These are phyloP conservation scores for Tricholoma flavovirens DNA, from an alignment of 768 basidiomycete species.

Conservation along the genomic window DNA sequence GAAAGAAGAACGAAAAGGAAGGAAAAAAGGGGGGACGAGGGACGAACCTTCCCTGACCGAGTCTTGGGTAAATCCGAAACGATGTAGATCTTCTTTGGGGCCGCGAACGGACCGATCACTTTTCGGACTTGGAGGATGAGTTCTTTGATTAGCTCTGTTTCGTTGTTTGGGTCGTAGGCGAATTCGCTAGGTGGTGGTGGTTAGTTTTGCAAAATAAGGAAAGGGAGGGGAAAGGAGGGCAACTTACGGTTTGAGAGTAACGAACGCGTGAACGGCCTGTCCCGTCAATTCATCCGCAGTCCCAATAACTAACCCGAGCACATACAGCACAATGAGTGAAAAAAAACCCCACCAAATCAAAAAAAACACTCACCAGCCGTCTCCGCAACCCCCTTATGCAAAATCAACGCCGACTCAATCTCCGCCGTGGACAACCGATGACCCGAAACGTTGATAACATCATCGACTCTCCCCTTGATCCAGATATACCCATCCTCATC, in stretches of 20 bases:
- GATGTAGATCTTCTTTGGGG: constrained; percentile 88
- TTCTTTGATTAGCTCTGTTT: constrained; percentile 73
- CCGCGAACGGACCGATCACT: constrained; percentile 95
- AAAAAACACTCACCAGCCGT: constrained; percentile 50
- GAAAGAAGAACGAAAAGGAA: background rate
- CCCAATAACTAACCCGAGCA: constrained; percentile 72
- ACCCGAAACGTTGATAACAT: constrained; percentile 97
- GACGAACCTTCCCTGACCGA: constrained; percentile 80
- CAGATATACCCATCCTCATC: constrained; percentile 97
- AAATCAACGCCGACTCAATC: constrained; percentile 93
- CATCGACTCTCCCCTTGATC: constrained; percentile 97
- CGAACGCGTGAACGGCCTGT: constrained; percentile 92
- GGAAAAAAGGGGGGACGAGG: no score
- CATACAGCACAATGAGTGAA: no score
- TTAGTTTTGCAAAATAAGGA: background rate
- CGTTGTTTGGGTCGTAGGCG: constrained; percentile 63
- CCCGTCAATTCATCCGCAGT: constrained; percentile 84
- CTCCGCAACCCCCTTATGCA: constrained; percentile 94
- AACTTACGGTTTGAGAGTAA: constrained; percentile 87
- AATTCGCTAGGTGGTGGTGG: constrained; percentile 56
- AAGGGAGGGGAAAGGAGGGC: background rate
- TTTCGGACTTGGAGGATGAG: constrained; percentile 93
- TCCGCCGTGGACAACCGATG: constrained; percentile 97
- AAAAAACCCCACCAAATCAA: no score
- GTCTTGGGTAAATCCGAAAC: constrained; percentile 91